A percentile compares a stretch with the other conserved stretches of the same genome.
Evolutionary conservation across 306 rosid genomes (phyloP).

Genomic region (Prunus mongolica): DNA sequence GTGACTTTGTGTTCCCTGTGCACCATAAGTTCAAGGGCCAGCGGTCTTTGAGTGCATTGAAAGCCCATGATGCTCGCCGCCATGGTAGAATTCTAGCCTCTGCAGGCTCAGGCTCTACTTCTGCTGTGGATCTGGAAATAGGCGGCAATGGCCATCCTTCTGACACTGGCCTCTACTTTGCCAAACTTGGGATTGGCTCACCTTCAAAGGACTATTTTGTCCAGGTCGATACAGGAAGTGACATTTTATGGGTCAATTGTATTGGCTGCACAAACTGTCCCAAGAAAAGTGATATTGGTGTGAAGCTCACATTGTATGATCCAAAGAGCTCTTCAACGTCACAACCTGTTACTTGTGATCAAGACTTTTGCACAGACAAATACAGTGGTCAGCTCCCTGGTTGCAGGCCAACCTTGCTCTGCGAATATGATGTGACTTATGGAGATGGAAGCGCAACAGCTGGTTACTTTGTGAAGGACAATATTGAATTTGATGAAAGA

Average conservation of each 20-base stretch:
- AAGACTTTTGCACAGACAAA: conserved; percentile 58
- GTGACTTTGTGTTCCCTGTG: conserved; percentile 54
- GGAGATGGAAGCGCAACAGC: conserved; percentile 86
- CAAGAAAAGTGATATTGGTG: conserved; percentile 69
- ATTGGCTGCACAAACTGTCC: conserved; percentile 68
- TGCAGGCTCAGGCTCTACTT: background rate
- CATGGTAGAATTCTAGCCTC: conserved; percentile 54
- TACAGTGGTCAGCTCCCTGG: conserved; percentile 48
- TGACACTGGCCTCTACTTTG: conserved; percentile 72
- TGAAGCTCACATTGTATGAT: conserved; percentile 61
- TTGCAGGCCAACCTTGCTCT: conserved; percentile 51
- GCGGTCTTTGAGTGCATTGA: conserved; percentile 40
- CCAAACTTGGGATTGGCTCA: conserved; percentile 74
- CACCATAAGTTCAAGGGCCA: conserved; percentile 63
- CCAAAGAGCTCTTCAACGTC: conserved; percentile 49
- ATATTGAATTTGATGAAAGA: conserved; percentile 43
- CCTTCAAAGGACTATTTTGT: conserved; percentile 73
- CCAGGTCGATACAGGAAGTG: conserved; percentile 98
- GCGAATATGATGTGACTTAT: conserved; percentile 67
- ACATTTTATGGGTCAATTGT: conserved; percentile 87
- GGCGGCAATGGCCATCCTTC: conserved; percentile 81
- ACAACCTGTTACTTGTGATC: conserved; percentile 43
- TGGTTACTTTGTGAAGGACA: conserved; percentile 76
- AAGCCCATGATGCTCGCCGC: conserved; percentile 63
- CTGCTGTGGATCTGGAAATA: conserved; percentile 62